A percentile compares a stretch with the other conserved stretches of the same genome.
These are phyloP conservation scores for Tetratostichococcus sp. DNA, from an alignment of 139 green algal genomes.

Conservation along the genomic window DNA sequence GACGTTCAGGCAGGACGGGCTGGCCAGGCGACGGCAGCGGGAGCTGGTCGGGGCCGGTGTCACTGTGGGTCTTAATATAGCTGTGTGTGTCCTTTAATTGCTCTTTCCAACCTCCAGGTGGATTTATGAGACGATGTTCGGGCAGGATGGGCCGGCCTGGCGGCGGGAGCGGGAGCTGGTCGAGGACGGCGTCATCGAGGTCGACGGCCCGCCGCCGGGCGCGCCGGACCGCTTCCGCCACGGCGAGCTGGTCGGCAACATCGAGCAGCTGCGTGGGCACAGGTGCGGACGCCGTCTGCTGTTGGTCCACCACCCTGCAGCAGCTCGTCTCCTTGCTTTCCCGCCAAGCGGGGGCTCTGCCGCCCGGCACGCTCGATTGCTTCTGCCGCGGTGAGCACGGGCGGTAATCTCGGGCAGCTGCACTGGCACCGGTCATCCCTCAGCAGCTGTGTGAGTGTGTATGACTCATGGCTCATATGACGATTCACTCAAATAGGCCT, in stretches of 20 bases:
- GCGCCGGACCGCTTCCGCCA: constrained; percentile 5
- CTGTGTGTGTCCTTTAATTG: too few species aligned
- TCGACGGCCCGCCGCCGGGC: constrained; percentile 42
- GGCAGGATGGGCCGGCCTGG: background rate
- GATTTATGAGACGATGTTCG: constrained; percentile 30
- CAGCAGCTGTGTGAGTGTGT: too few species aligned
- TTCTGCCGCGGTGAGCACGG: too few species aligned
- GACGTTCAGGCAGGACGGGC: constrained; percentile 6
- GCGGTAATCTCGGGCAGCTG: too few species aligned
- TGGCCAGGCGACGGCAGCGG: background rate
- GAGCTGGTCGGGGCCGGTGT: constrained; percentile 48
- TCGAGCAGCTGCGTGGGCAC: constrained; percentile 1
- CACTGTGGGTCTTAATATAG: too few species aligned
- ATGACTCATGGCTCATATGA: too few species aligned
- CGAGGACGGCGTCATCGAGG: constrained; percentile 56
- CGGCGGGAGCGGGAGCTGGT: constrained; percentile 24
- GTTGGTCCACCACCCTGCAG: too few species aligned
- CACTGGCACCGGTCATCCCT: too few species aligned
- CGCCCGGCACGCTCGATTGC: too few species aligned
- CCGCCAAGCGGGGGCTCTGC: too few species aligned
- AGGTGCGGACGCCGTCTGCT: background rate
- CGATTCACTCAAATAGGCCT: too few species aligned
- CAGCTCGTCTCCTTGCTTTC: too few species aligned
- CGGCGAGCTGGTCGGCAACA: constrained; percentile 11
- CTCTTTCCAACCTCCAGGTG: constrained; percentile 7